Percentiles rank a stretch among this genome's conserved stretches.
phyloP scores from a whole-genome alignment of 75 land plant species.

The Ceratopteris richardii region DNA sequence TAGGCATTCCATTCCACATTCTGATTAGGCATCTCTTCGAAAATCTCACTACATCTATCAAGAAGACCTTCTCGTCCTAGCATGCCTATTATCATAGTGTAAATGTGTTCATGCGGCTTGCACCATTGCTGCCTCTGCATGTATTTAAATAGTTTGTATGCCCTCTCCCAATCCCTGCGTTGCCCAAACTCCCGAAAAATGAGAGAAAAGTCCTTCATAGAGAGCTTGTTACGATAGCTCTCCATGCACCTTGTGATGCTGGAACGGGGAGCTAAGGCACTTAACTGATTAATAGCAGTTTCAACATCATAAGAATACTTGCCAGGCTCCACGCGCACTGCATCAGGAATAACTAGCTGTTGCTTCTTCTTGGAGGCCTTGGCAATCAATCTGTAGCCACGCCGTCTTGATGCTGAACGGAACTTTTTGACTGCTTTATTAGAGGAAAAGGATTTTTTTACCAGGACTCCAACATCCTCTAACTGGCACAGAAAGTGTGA shows the following conservation, averaged over 20 bases:
- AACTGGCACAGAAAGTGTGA: too few species aligned
- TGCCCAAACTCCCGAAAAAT: constrained; percentile 84
- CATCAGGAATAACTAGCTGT: constrained; percentile 4
- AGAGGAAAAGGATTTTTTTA: background rate
- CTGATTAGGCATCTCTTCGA: constrained; percentile 79
- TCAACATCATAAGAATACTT: constrained; percentile 88
- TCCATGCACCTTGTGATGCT: constrained; percentile 90
- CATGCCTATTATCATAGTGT: constrained; percentile 72
- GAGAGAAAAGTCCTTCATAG: constrained; percentile 74
- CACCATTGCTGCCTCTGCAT: constrained; percentile 98
- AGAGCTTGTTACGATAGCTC: constrained; percentile 50
- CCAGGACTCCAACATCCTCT: too few species aligned
- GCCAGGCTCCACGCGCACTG: constrained; percentile 47
- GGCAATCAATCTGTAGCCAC: background rate
- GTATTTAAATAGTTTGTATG: constrained; percentile 83
- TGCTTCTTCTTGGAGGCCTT: background rate
- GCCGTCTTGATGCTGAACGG: background rate
- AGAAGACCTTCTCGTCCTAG: constrained; percentile 80
- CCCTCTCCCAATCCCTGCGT: constrained; percentile 92
- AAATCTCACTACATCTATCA: constrained; percentile 65
- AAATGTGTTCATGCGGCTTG: constrained; percentile 89
- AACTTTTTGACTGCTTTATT: background rate
- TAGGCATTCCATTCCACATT: constrained; percentile 57
- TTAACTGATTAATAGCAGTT: constrained; percentile 61
- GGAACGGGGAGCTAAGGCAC: constrained; percentile 79